Percentiles rank a stretch among this genome's conserved stretches.
phyloP scores from a whole-genome alignment of 2,329 filamentous ascomycete genomes.

The Hymenotorrendiella dingleyae region DNA sequence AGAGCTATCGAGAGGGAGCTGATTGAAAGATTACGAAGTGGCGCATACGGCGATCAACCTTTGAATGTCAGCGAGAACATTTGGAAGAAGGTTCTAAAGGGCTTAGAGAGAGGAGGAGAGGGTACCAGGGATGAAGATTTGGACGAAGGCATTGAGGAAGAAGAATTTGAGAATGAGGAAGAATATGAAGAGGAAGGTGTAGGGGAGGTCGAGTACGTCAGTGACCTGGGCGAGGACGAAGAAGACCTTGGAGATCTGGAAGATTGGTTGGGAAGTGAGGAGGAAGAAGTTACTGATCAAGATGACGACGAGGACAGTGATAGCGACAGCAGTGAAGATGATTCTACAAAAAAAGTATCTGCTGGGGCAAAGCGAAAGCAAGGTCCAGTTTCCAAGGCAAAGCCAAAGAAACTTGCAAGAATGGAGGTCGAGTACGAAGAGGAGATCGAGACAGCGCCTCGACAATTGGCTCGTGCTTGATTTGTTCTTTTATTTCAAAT shows the following conservation, averaged over 20 bases:
- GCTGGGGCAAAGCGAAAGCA: slow-evolving; percentile 46
- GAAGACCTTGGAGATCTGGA: slow-evolving; percentile 76
- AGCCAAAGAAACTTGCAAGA: slow-evolving; percentile 37
- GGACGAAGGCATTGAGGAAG: slow-evolving; percentile 79
- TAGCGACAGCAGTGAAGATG: slow-evolving; percentile 44
- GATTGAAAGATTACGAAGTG: slow-evolving; percentile 82
- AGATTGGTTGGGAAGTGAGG: slow-evolving; percentile 81
- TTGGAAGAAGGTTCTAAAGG: slow-evolving; percentile 94
- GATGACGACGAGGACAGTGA: slow-evolving; percentile 53
- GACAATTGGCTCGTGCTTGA: slow-evolving; percentile 9
- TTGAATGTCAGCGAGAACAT: slow-evolving; percentile 92
- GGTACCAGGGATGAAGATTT: slow-evolving; percentile 79
- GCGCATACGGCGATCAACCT: slow-evolving; percentile 89
- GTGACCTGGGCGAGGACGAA: slow-evolving; percentile 80
- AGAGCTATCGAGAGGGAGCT: slow-evolving; percentile 91
- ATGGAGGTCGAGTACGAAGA: slow-evolving; percentile 75
- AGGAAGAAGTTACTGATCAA: slow-evolving; percentile 35
- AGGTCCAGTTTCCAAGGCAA: slow-evolving; percentile 24
- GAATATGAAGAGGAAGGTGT: slow-evolving; percentile 53
- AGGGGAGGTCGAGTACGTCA: slow-evolving; percentile 85
- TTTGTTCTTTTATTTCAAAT: slow-evolving; percentile 5
- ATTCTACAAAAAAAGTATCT: slow-evolving; percentile 48
- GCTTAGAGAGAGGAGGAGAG: slow-evolving; percentile 81
- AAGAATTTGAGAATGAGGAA: slow-evolving; percentile 29
- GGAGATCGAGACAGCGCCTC: slow-evolving; percentile 47